These are phyloP conservation scores for Pleurotus cornucopiae DNA, from an alignment of 768 basidiomycete genomes.

Conservation along the genomic window DNA sequence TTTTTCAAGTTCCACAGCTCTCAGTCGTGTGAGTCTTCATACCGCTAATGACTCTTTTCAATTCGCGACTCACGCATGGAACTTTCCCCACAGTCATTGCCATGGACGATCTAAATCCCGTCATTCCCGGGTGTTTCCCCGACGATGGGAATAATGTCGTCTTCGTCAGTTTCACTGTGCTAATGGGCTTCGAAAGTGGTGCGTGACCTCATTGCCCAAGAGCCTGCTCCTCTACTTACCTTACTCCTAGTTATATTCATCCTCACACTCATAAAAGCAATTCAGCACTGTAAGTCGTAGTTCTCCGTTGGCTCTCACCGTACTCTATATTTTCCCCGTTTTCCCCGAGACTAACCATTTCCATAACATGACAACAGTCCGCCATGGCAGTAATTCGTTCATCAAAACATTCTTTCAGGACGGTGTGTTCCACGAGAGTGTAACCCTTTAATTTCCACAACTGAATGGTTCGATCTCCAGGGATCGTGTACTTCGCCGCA, in stretches of 20 bases:
- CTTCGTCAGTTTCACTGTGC: constrained; percentile 9
- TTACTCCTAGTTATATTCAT: background rate
- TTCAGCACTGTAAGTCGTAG: background rate
- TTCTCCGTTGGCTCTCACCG: too few species aligned
- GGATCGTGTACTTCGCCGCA: background rate
- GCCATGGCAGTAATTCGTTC: background rate
- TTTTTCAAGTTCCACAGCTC: constrained; percentile 3
- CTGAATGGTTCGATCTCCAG: background rate
- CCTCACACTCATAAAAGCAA: background rate
- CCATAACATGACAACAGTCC: background rate
- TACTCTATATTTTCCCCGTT: background rate
- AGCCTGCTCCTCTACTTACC: background rate
- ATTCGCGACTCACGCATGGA: background rate
- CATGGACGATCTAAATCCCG: constrained; percentile 6
- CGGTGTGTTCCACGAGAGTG: background rate
- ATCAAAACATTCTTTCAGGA: background rate
- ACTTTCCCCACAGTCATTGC: constrained; percentile 5
- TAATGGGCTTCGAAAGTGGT: constrained; percentile 9
- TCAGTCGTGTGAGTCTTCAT: background rate
- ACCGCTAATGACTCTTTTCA: background rate
- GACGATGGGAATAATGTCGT: constrained; percentile 11
- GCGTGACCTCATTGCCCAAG: background rate
- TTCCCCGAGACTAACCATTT: background rate
- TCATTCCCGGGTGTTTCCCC: constrained; percentile 12
- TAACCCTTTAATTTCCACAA: background rate